phyloP scores from a whole-genome alignment of 2,329 filamentous ascomycete genomes.

The Phoma sp. region DNA sequence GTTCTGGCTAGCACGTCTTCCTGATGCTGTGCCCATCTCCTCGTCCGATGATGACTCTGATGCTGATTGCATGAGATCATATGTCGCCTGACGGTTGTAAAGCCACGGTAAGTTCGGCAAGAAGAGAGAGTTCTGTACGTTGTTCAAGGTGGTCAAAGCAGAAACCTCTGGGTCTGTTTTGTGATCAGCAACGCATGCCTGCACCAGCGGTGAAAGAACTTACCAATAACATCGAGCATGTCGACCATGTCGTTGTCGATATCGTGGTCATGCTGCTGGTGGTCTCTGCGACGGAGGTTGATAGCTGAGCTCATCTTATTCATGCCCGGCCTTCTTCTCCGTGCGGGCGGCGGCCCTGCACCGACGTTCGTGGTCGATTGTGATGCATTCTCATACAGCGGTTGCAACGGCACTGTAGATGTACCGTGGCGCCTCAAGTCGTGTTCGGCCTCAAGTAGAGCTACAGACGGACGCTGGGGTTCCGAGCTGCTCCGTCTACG shows the following conservation, averaged over 20 bases:
- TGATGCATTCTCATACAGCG: slow-evolving; percentile 39
- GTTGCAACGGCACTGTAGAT: slow-evolving; percentile 36
- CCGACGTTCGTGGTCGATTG: slow-evolving; percentile 14
- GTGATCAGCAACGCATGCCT: slow-evolving; percentile 31
- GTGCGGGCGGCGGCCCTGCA: slow-evolving; percentile 21
- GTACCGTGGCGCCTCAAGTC: slow-evolving; percentile 36
- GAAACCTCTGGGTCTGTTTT: slow-evolving; percentile 77
- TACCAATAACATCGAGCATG: slow-evolving; percentile 72
- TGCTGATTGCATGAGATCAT: slow-evolving; percentile 66
- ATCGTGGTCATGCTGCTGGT: slow-evolving; percentile 53
- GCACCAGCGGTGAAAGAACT: slow-evolving; percentile 30
- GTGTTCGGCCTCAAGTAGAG: slow-evolving; percentile 32
- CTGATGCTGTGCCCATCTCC: slow-evolving; percentile 24
- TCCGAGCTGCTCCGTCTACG: slow-evolving; percentile 43
- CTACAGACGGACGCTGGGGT: slow-evolving; percentile 36
- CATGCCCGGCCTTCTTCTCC: slow-evolving; percentile 24
- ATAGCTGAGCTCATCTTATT: slow-evolving; percentile 32
- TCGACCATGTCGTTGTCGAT: slow-evolving; percentile 66
- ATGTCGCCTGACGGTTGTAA: slow-evolving; percentile 79
- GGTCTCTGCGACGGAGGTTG: slow-evolving; percentile 32
- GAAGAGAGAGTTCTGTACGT: slow-evolving; percentile 91
- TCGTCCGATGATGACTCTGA: slow-evolving; percentile 41
- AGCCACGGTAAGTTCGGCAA: slow-evolving; percentile 76
- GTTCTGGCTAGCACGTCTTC: slow-evolving; percentile 8
- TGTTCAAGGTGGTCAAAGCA: slow-evolving; percentile 81